A percentile compares a stretch with the other conserved stretches of the same genome.
Evolutionary conservation across 495 filamentous ascomycete species (phyloP).

Genomic region (Penicillium flavigenum): DNA sequence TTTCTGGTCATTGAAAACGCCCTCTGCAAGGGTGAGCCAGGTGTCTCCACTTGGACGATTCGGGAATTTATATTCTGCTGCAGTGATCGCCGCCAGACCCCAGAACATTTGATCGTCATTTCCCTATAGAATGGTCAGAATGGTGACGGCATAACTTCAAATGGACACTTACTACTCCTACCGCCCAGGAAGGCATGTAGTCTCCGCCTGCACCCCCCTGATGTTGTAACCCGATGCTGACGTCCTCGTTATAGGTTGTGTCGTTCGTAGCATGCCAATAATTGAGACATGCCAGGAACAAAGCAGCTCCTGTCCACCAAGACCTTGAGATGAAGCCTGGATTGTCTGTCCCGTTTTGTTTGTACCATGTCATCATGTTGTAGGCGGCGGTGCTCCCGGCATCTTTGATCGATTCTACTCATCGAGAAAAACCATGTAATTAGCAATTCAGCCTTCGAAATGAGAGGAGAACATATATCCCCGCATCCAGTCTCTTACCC

Average conservation of each 20-base stretch:
- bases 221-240: conserved; percentile 56
- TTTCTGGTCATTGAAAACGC: conserved; percentile 58
- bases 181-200: conserved; percentile 55
- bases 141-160: not conserved
- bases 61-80: conserved; percentile 67
- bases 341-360: conserved; percentile 54
- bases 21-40: conserved; percentile 57
- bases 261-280: conserved; percentile 75
- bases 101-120: conserved; percentile 79
- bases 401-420: conserved; percentile 50
- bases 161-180: not conserved
- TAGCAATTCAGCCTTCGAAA: not conserved
- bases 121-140: conserved; percentile 23
- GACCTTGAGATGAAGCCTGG: conserved; percentile 32
- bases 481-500: not conserved
- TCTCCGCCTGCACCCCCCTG: conserved; percentile 60
- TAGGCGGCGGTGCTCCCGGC: conserved; percentile 56
- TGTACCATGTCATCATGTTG: conserved; percentile 59
- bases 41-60: conserved; percentile 51
- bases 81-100: conserved; percentile 66
- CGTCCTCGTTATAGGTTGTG: conserved; percentile 61
- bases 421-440: not conserved
- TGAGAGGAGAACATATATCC: not conserved
- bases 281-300: conserved; percentile 66
- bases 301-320: conserved; percentile 70